These are phyloP conservation scores for Cordyceps javanica DNA, from an alignment of 2,329 filamentous ascomycete species.

Conservation along the genomic window DNA sequence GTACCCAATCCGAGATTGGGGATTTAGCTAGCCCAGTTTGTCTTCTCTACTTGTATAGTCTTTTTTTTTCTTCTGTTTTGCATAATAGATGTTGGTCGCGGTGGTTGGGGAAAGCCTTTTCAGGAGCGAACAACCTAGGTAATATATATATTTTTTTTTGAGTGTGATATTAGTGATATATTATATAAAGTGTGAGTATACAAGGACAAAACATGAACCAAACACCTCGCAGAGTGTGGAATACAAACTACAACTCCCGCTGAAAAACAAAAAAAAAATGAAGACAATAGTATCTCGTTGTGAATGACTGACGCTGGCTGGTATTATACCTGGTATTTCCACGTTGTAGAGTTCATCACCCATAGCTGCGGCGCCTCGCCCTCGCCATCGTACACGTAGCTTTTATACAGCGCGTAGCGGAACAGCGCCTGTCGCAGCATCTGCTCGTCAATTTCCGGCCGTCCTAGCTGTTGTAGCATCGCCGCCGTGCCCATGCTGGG, in stretches of 20 bases:
- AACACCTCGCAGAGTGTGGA: neutral
- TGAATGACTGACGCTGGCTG: neutral
- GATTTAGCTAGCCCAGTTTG: no score
- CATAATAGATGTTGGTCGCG: neutral
- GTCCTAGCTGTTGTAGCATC: constrained; percentile 16
- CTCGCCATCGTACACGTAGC: constrained; percentile 23
- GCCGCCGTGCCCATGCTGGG: neutral
- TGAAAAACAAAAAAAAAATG: neutral
- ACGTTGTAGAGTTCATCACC: constrained; percentile 22
- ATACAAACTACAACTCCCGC: neutral
- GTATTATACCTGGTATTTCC: constrained; percentile 10
- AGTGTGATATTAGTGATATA: neutral
- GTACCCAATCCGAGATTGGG: no score
- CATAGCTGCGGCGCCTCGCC: constrained; percentile 25
- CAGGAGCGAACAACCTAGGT: neutral
- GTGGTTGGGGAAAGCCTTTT: neutral
- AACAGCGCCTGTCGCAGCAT: constrained; percentile 24
- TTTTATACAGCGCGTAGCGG: constrained; percentile 30
- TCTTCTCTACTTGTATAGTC: no score
- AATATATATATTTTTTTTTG: no score
- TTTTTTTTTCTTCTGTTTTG: neutral
- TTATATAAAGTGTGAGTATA: neutral
- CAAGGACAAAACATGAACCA: neutral
- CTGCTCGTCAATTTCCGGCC: constrained; percentile 20
- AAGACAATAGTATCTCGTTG: neutral